Conservation (phyloP, 257 asterid genomes). For the Primulina huaijiensis region DNA sequence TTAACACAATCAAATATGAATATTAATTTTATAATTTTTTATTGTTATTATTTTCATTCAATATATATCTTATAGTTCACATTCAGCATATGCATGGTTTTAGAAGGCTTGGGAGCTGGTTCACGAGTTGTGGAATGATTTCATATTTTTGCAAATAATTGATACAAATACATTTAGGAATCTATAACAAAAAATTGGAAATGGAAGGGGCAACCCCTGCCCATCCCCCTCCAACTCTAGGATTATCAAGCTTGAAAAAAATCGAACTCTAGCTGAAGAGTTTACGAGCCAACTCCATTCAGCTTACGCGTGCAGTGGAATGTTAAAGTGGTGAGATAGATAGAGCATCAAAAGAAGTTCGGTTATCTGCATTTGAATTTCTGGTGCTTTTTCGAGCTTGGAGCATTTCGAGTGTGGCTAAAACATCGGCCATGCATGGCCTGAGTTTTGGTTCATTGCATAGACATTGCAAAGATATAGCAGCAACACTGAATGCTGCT, state of each 20-base stretch:
- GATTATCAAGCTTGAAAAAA: not conserved
- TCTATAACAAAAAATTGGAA: not conserved
- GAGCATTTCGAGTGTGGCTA: constrained; percentile 58
- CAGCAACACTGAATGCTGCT: constrained; percentile 63
- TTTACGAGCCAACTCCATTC: not conserved
- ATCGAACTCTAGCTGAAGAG: not conserved
- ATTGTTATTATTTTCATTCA: no score
- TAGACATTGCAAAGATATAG: constrained; percentile 59
- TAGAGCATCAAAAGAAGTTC: constrained; percentile 24
- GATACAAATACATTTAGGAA: not conserved
- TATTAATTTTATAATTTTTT: no score
- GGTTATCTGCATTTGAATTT: constrained; percentile 27
- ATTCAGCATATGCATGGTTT: no score
- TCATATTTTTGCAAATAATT: no score
- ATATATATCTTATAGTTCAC: no score
- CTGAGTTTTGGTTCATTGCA: constrained; percentile 55
- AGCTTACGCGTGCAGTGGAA: constrained; percentile 34
- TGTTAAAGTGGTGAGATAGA: constrained; percentile 35
- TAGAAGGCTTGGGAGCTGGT: no score
- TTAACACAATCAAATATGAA: no score
- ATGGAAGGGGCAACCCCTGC: not conserved
- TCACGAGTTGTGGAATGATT: no score
- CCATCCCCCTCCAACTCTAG: not conserved
- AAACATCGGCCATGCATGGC: constrained; percentile 67
- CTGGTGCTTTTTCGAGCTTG: constrained; percentile 44